Conservation (phyloP, 2,329 filamentous ascomycete genomes). For the Byssoonygena ceratinophila region DNA sequence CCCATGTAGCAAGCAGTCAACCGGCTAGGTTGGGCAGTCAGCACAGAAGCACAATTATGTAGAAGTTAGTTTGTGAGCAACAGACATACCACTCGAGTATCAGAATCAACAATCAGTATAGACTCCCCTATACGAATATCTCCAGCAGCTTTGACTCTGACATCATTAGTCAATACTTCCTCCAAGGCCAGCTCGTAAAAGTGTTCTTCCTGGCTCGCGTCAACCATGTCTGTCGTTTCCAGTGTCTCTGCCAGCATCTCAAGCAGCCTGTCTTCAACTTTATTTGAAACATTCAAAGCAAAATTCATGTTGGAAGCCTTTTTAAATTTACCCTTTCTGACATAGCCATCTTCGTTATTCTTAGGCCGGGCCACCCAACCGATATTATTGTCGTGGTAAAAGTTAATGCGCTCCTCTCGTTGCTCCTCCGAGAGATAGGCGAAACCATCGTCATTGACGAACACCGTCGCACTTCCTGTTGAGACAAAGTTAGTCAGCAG, state of each 20-base stretch:
- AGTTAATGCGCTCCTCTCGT: constrained; percentile 36
- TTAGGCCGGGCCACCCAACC: constrained; percentile 43
- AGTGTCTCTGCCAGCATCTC: constrained; percentile 12
- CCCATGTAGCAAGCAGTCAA: constrained; percentile 58
- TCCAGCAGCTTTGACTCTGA: constrained; percentile 58
- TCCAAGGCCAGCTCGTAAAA: constrained; percentile 24
- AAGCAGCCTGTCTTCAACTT: constrained; percentile 51
- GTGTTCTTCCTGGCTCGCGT: constrained; percentile 38
- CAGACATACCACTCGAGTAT: constrained; percentile 47
- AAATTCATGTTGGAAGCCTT: constrained; percentile 71
- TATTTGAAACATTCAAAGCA: constrained; percentile 50
- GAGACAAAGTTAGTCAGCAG: background rate
- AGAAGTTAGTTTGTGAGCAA: background rate
- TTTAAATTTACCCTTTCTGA: constrained; percentile 56
- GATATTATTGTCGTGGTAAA: constrained; percentile 43
- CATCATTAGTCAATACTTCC: constrained; percentile 44
- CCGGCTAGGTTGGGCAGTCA: constrained; percentile 30
- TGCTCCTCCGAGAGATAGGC: constrained; percentile 34
- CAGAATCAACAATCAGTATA: constrained; percentile 58
- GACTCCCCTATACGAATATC: constrained; percentile 78
- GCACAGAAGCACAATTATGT: background rate
- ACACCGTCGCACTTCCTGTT: constrained; percentile 28
- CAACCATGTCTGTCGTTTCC: constrained; percentile 19
- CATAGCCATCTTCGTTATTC: constrained; percentile 43
- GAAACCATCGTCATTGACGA: constrained; percentile 34